Evolutionary conservation across 805 yeast species (phyloP).

Genomic region (Isabelozyma gotoi): DNA sequence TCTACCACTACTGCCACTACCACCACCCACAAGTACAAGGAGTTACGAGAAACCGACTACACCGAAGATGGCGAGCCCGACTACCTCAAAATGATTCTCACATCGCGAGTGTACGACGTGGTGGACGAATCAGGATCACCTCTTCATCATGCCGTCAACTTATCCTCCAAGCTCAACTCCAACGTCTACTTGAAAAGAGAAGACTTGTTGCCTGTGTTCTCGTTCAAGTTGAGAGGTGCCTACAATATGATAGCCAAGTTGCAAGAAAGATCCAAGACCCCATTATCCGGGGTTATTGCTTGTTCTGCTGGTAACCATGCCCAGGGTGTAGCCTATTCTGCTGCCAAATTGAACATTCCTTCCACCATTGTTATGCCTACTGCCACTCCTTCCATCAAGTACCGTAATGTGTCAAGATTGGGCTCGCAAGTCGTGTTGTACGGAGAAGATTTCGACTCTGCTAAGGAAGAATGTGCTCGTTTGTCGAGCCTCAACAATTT

Average conservation of each 20-base stretch:
- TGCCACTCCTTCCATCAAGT: conserved; percentile 94
- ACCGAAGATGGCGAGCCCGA: conserved; percentile 74
- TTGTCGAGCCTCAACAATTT: conserved; percentile 67
- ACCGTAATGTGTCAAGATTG: conserved; percentile 82
- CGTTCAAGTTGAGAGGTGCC: conserved; percentile 96
- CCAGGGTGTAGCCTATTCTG: conserved; percentile 96
- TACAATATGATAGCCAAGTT: conserved; percentile 94
- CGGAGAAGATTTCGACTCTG: conserved; percentile 95
- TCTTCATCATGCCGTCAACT: conserved; percentile 66
- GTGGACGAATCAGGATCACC: conserved; percentile 81
- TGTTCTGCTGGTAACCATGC: conserved; percentile 99
- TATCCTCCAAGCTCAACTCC: conserved; percentile 74
- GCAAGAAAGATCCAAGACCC: conserved; percentile 52
- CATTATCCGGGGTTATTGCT: conserved; percentile 87
- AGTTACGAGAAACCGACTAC: conserved; percentile 50
- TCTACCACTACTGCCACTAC: neutral
- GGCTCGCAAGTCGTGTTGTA: conserved; percentile 92
- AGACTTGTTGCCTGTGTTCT: conserved; percentile 90
- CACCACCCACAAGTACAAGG: conserved; percentile 37
- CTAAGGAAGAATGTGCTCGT: conserved; percentile 84
- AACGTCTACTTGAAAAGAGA: conserved; percentile 84
- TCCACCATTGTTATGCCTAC: conserved; percentile 98
- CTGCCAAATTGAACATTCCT: conserved; percentile 79
- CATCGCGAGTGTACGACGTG: conserved; percentile 93
- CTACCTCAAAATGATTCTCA: conserved; percentile 83